A percentile compares a stretch with the other conserved stretches of the same genome.
phyloP scores from a whole-genome alignment of 176 grass and related monocot genomes.

The Aechmea fasciata region DNA sequence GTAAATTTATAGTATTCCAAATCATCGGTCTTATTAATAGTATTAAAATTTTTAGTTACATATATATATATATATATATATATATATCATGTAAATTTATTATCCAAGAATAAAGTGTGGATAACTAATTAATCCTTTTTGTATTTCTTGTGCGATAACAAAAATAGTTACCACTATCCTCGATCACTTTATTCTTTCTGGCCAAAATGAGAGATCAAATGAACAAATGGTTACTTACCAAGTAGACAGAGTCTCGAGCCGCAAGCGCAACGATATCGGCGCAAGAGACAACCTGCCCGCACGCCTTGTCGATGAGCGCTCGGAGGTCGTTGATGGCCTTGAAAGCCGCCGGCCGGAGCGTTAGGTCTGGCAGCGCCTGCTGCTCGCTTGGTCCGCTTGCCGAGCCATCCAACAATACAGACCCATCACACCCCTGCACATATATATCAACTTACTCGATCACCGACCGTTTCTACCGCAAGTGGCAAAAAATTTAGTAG shows the following conservation, averaged over 20 bases:
- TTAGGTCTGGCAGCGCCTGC: conserved; percentile 15
- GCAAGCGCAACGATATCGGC: conserved; percentile 50
- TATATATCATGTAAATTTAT: too few species aligned
- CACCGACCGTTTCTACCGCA: too few species aligned
- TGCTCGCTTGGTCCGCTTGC: conserved; percentile 35
- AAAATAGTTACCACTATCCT: neutral
- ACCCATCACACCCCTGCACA: conserved; percentile 67
- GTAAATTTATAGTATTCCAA: too few species aligned
- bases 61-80: too few species aligned
- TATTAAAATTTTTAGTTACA: too few species aligned
- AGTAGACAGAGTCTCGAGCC: conserved; percentile 44
- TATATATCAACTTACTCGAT: neutral
- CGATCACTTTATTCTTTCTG: too few species aligned
- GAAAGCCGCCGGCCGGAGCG: conserved; percentile 46
- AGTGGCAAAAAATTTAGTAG: too few species aligned
- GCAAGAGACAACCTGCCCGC: conserved; percentile 63
- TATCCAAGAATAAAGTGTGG: too few species aligned
- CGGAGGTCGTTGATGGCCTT: conserved; percentile 62
- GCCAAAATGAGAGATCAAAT: too few species aligned
- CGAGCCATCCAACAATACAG: conserved; percentile 31
- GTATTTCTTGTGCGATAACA: neutral
- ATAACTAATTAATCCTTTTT: neutral
- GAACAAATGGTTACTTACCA: conserved; percentile 13
- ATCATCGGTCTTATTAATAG: too few species aligned
- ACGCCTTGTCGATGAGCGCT: conserved; percentile 19